Evolutionary conservation across 352 stramenopile species (phyloP).

Genomic region (Globisporangium perplexum): DNA sequence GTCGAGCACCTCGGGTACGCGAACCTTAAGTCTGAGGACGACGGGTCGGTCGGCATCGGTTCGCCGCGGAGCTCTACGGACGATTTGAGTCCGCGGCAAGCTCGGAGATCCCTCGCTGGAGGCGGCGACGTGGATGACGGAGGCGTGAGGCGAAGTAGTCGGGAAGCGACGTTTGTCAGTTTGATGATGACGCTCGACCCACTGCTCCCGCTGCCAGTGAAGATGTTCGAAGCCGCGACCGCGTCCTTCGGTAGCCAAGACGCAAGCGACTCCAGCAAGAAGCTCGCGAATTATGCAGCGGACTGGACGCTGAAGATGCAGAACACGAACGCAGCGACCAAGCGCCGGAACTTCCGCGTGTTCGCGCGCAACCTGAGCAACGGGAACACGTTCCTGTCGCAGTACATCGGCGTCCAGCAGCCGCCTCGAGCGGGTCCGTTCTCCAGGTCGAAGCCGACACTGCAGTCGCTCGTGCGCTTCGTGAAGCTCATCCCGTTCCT

Average conservation of each 20-base stretch:
- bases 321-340: slow-evolving; percentile 14
- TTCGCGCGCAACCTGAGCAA: slow-evolving; percentile 76
- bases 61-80: slow-evolving; percentile 6
- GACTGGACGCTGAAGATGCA: slow-evolving; percentile 23
- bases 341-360: slow-evolving; percentile 45
- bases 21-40: slow-evolving; percentile 21
- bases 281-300: slow-evolving; percentile 28
- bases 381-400: slow-evolving; percentile 56
- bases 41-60: slow-evolving; percentile 4
- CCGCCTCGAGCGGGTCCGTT: slow-evolving; percentile 27
- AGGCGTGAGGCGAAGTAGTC: slow-evolving; percentile 29
- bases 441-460: slow-evolving; percentile 10
- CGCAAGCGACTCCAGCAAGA: slow-evolving; percentile 14
- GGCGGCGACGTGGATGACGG: slow-evolving; percentile 17
- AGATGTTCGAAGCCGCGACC: slow-evolving; percentile 14
- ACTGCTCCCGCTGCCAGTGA: slow-evolving; percentile 47
- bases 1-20: slow-evolving; percentile 84
- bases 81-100: not conserved
- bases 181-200: slow-evolving; percentile 88
- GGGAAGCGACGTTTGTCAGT: slow-evolving; percentile 76
- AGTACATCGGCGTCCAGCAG: slow-evolving; percentile 67
- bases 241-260: slow-evolving; percentile 9
- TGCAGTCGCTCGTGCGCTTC: slow-evolving; percentile 70
- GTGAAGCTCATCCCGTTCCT: slow-evolving; percentile 91
- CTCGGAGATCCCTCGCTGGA: not conserved